These are phyloP conservation scores for Cryptococcus sp. DNA, from an alignment of 1,284 basidiomycete genomes.

Conservation along the genomic window DNA sequence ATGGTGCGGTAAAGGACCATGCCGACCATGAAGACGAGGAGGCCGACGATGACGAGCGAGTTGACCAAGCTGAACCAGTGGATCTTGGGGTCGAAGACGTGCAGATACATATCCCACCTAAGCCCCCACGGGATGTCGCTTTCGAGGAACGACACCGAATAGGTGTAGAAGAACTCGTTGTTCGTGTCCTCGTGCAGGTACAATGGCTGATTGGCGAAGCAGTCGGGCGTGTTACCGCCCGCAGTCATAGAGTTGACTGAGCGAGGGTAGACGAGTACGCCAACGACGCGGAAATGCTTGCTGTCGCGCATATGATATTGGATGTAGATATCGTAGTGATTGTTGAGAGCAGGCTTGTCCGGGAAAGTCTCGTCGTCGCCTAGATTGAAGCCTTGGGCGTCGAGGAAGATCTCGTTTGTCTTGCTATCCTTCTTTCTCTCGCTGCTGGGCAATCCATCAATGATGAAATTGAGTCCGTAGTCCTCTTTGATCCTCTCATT, in stretches of 20 bases:
- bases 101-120: slow-evolving; percentile 94
- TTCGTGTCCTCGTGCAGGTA: slow-evolving; percentile 64
- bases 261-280: slow-evolving; percentile 85
- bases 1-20: slow-evolving; percentile 87
- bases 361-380: slow-evolving; percentile 47
- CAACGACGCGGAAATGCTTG: slow-evolving; percentile 76
- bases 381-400: slow-evolving; percentile 64
- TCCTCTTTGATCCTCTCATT: slow-evolving; percentile 89
- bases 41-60: slow-evolving; percentile 84
- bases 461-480: slow-evolving; percentile 92
- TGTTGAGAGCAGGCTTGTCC: slow-evolving; percentile 74
- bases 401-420: slow-evolving; percentile 80
- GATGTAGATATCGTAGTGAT: slow-evolving; percentile 66
- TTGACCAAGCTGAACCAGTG: slow-evolving; percentile 89
- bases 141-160: slow-evolving; percentile 84
- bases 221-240: slow-evolving; percentile 36
- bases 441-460: slow-evolving; percentile 91
- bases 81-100: slow-evolving; percentile 60
- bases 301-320: slow-evolving; percentile 80
- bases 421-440: slow-evolving; percentile 82
- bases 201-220: slow-evolving; percentile 55
- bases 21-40: slow-evolving; percentile 87
- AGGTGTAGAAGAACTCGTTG: slow-evolving; percentile 83
- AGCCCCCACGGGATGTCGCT: slow-evolving; percentile 80
- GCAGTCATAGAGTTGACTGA: slow-evolving; percentile 50